A percentile compares a stretch with the other conserved stretches of the same genome.
phyloP scores from a whole-genome alignment of 1,284 basidiomycete genomes.

The Ganoderma lingzhi region DNA sequence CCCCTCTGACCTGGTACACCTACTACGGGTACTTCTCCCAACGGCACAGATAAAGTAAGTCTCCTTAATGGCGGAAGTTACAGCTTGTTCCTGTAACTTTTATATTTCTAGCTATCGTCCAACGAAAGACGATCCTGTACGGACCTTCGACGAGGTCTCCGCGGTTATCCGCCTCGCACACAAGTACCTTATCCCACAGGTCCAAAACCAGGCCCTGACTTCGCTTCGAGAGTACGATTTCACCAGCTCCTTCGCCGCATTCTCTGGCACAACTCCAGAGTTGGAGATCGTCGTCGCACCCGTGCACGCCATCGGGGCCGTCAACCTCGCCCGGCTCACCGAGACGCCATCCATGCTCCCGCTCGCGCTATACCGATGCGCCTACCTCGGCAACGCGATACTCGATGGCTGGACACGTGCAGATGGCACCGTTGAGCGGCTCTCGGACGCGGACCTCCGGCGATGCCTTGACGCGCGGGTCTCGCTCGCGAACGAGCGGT shows the following conservation, averaged over 20 bases:
- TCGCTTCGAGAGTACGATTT: not conserved
- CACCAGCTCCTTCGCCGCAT: not conserved
- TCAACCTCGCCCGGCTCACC: constrained; percentile 20
- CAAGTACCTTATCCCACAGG: constrained; percentile 20
- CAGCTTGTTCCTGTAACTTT: not conserved
- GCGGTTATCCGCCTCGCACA: constrained; percentile 21
- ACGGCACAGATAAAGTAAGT: not conserved
- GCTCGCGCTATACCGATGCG: constrained; percentile 16
- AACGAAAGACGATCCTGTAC: too few species aligned
- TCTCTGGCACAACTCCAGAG: not conserved
- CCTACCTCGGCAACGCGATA: not conserved
- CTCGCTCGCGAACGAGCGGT: not conserved
- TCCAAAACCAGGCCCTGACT: constrained; percentile 2
- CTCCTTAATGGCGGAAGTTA: constrained; percentile 3
- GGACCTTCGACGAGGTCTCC: not conserved
- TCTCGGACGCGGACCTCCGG: constrained; percentile 5
- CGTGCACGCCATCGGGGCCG: constrained; percentile 10
- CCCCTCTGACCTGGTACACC: constrained; percentile 14
- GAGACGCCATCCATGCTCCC: constrained; percentile 14
- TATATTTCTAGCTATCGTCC: not conserved
- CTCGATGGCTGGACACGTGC: constrained; percentile 17
- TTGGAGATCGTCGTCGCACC: not conserved
- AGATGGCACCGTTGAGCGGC: constrained; percentile 11
- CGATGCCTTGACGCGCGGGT: constrained; percentile 11
- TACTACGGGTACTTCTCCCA: constrained; percentile 8